Percentiles rank a stretch among this genome's conserved stretches.
These are phyloP conservation scores for Phaeosphaeria sp. DNA, from an alignment of 2,329 filamentous ascomycete species.

Conservation along the genomic window DNA sequence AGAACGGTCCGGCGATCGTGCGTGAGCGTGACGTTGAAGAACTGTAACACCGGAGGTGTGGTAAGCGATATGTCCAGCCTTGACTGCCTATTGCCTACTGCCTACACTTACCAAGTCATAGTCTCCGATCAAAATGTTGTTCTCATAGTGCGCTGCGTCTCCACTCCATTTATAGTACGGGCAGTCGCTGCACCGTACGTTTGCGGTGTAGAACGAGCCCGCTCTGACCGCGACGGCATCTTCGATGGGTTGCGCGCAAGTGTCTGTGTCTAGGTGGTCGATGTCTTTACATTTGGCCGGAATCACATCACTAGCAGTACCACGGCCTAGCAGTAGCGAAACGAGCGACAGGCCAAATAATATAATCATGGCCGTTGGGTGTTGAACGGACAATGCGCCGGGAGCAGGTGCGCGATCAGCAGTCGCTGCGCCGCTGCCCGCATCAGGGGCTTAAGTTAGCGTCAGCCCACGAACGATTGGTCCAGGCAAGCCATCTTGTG, in stretches of 20 bases:
- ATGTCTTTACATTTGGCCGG: slow-evolving; percentile 23
- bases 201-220: slow-evolving; percentile 37
- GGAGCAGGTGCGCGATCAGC: slow-evolving; percentile 13
- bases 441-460: slow-evolving; percentile 22
- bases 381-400: slow-evolving; percentile 3
- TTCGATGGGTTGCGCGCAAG: slow-evolving; percentile 32
- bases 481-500: neutral
- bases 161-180: slow-evolving; percentile 15
- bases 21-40: slow-evolving; percentile 41
- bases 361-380: slow-evolving; percentile 16
- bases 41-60: slow-evolving; percentile 12
- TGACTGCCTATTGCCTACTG: neutral
- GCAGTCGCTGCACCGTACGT: slow-evolving; percentile 40
- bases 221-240: slow-evolving; percentile 29
- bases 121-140: slow-evolving; percentile 19
- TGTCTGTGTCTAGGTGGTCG: slow-evolving; percentile 10
- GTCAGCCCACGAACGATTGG: neutral
- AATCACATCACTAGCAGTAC: slow-evolving; percentile 8
- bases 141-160: slow-evolving; percentile 4
- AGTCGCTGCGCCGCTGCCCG: slow-evolving; percentile 2
- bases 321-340: slow-evolving; percentile 13
- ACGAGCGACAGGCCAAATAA: slow-evolving; percentile 10
- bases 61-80: slow-evolving; percentile 1
- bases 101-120: slow-evolving; percentile 33
- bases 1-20: slow-evolving; percentile 34